Percentiles rank a stretch among this genome's conserved stretches.
These are phyloP conservation scores for Metarhizium brunneum DNA, from an alignment of 2,329 filamentous ascomycete genomes.

Conservation along the genomic window DNA sequence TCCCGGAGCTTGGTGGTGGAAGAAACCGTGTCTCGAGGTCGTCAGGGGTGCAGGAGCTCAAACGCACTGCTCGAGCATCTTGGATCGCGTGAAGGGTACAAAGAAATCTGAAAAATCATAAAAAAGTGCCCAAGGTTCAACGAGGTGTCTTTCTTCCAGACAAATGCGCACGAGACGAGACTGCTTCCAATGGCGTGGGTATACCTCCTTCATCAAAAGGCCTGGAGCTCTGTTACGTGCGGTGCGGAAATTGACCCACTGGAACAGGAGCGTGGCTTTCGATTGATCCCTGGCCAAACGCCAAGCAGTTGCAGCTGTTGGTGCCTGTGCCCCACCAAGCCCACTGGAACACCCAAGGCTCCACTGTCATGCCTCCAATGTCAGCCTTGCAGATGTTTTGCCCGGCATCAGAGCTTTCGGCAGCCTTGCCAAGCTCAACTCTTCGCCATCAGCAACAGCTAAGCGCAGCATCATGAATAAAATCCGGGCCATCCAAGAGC, in stretches of 20 bases:
- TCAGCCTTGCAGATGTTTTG: constrained; percentile 7
- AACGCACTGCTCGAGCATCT: constrained; percentile 18
- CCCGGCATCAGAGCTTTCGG: not conserved
- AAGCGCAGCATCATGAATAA: constrained; percentile 63
- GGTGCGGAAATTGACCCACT: constrained; percentile 28
- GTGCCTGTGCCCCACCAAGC: not conserved
- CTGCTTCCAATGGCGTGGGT: not conserved
- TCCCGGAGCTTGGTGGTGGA: not conserved
- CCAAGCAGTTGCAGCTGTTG: not conserved
- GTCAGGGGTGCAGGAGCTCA: constrained; percentile 13
- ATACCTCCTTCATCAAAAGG: not conserved
- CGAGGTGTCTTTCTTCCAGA: not conserved
- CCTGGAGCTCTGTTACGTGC: constrained; percentile 7
- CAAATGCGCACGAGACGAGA: not conserved
- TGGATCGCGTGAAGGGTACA: constrained; percentile 1
- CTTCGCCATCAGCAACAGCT: not conserved
- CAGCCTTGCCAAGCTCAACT: constrained; percentile 1
- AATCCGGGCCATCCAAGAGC: constrained; percentile 81
- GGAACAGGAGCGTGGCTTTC: not conserved
- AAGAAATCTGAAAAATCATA: not conserved
- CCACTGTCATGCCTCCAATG: not conserved
- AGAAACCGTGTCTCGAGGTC: constrained; percentile 7
- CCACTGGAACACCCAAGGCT: not conserved
- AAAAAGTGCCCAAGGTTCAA: not conserved
- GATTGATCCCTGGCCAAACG: not conserved